Conservation (phyloP, 805 yeast species). For the Debaryomyces hansenii region DNA sequence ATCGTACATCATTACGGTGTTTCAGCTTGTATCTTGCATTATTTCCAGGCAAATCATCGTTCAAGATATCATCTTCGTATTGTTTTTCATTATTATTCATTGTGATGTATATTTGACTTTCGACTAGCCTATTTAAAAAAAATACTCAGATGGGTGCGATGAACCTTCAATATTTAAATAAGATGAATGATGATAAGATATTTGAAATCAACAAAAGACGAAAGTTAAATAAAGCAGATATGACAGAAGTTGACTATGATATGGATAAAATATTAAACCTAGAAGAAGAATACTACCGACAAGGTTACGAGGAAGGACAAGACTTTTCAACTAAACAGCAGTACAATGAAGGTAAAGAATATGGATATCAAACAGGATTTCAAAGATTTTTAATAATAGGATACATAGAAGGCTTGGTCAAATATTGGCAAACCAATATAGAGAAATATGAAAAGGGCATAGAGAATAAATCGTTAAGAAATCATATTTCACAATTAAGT, state of each 20-base stretch:
- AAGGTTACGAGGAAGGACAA: conserved; percentile 74
- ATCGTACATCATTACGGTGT: conserved; percentile 14
- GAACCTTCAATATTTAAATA: not conserved
- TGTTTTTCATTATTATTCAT: conserved; percentile 6
- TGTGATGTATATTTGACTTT: not conserved
- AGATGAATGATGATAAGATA: conserved; percentile 1
- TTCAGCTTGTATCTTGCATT: conserved; percentile 11
- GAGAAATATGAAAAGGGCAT: conserved; percentile 11
- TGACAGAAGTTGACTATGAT: conserved; percentile 43
- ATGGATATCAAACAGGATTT: conserved; percentile 78
- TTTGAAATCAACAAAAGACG: not conserved
- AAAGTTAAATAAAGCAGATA: conserved; percentile 2
- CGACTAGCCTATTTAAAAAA: not conserved
- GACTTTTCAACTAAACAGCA: conserved; percentile 60
- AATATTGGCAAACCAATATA: conserved; percentile 30
- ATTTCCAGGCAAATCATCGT: conserved; percentile 11
- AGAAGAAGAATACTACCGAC: conserved; percentile 61
- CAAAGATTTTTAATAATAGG: conserved; percentile 73
- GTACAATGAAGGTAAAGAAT: conserved; percentile 74
- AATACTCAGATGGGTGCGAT: not conserved
- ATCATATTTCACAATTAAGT: conserved; percentile 30
- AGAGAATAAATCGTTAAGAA: conserved; percentile 13
- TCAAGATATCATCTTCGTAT: conserved; percentile 3
- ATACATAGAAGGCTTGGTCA: conserved; percentile 54
- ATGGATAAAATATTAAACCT: conserved; percentile 51